Base-by-base conservation (phyloP, 2,329 filamentous ascomycete genomes). In the Cercospora sesami region DNA sequence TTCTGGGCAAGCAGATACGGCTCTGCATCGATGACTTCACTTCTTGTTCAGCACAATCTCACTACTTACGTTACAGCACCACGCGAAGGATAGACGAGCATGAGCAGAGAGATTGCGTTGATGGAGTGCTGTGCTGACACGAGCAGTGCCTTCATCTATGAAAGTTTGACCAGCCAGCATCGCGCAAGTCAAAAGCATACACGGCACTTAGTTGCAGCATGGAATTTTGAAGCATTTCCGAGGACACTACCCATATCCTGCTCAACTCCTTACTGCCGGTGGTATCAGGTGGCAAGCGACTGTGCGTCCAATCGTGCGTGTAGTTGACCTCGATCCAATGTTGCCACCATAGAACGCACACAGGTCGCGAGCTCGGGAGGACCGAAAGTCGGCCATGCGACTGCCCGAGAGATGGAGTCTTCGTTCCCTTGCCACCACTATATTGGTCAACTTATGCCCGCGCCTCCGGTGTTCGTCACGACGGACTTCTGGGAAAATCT, bases 1-100 rank as follows among this genome's bases (percentile, higher is more conserved):
- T 33, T 63, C 42, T 53, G 28, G 60, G 60, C 60, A 63, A n/a
- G 45, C 60, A 45, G 39, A 62, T 63, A 63, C 61, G 42, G 33
- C 48, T 31, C 45, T 53, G 61, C 61, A 57, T 63, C n/a, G 23
- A 36, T 55, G 45, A 55, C 61, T 53, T 53, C 28, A 55, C 30
- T 45, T 55, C 45, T 51, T 10, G 5, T 26, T 36, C 61, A 63
- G 45, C 18, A 36, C 61, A 55, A 63, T 31, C 14, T 16, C 53
- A 58, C 53, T 26, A 58, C 23, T 58, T 16, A 31, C 30, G 53
- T 58, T 33, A n/a, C 53, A 58, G 53, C 53, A 26, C 53, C 26
- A 58, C 28, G 14, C 10, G 45, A 21, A 12, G 45, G 21, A 23
- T 2, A 48, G 12, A 51, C 45, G 45, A 7, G 45, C 45, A 23